These are phyloP conservation scores for Calonectria pseudoreteaudii DNA, from an alignment of 2,329 filamentous ascomycete genomes.

Conservation along the genomic window DNA sequence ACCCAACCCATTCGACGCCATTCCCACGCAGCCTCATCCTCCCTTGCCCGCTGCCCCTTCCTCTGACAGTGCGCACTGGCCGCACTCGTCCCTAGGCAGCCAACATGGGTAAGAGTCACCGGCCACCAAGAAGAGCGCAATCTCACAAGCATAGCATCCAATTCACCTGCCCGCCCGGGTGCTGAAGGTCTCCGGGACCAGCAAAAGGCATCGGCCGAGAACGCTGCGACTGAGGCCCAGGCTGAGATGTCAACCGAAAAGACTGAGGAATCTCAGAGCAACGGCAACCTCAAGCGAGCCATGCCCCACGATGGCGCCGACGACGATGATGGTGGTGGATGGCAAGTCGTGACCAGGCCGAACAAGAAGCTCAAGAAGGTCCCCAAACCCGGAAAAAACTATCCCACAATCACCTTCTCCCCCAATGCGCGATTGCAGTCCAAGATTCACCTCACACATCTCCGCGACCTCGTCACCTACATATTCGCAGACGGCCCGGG, in stretches of 20 bases:
- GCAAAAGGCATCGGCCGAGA: neutral
- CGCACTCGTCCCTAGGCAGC: conserved; percentile 20
- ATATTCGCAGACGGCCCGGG: conserved; percentile 74
- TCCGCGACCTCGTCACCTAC: conserved; percentile 74
- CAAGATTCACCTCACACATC: conserved; percentile 71
- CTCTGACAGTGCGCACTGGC: conserved; percentile 25
- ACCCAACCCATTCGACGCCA: neutral
- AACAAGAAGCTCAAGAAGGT: conserved; percentile 72
- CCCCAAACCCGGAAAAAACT: conserved; percentile 66
- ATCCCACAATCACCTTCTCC: conserved; percentile 70
- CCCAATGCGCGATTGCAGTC: conserved; percentile 68
- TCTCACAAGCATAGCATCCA: conserved; percentile 35
- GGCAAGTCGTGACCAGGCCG: conserved; percentile 67
- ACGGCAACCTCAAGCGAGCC: conserved; percentile 61
- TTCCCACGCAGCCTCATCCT: neutral
- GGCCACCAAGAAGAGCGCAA: conserved; percentile 4
- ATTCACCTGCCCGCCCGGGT: conserved; percentile 21
- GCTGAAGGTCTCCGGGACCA: conserved; percentile 22
- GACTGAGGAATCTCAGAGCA: conserved; percentile 42
- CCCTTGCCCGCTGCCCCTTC: neutral
- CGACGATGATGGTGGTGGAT: conserved; percentile 57
- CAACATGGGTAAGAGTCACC: conserved; percentile 39
- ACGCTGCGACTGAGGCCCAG: neutral
- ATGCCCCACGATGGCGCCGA: conserved; percentile 58
- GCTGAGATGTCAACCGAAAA: conserved; percentile 29